Percentiles rank a stretch among this genome's conserved stretches.
Conservation (phyloP, 2,329 filamentous ascomycete genomes). For the Sarocladium kiliense region DNA sequence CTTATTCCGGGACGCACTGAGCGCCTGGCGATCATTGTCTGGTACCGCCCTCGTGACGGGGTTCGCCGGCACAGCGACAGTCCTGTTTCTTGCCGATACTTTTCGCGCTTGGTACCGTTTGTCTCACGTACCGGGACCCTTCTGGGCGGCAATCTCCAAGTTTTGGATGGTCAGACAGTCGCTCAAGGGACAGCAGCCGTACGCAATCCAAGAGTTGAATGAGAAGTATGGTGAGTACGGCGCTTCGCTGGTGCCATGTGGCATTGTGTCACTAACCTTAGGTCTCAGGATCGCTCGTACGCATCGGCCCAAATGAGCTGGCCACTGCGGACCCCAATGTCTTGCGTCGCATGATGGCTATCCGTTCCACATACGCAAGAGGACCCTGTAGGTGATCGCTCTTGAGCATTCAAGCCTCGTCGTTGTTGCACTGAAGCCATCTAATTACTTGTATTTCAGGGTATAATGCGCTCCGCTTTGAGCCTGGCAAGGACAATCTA, state of each 20-base stretch:
- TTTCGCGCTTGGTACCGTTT: constrained; percentile 24
- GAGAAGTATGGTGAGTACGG: constrained; percentile 21
- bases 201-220: constrained; percentile 18
- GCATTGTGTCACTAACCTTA: not conserved
- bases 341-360: constrained; percentile 26
- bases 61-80: constrained; percentile 12
- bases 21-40: not conserved
- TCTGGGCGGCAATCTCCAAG: constrained; percentile 26
- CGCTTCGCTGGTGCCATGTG: not conserved
- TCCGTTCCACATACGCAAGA: constrained; percentile 19
- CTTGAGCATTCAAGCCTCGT: not conserved
- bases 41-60: not conserved
- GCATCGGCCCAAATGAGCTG: constrained; percentile 30
- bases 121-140: constrained; percentile 28
- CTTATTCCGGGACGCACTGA: not conserved
- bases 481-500: constrained; percentile 26
- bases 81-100: constrained; percentile 13
- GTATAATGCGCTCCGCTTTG: constrained; percentile 34
- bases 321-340: constrained; percentile 29
- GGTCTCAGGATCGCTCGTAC: constrained; percentile 24
- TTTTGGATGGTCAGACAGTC: constrained; percentile 25
- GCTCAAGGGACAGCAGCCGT: constrained; percentile 19
- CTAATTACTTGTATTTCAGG: constrained; percentile 15
- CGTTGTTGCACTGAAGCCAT: too few relatives aligned
- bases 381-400: constrained; percentile 19